phyloP scores from a whole-genome alignment of 1,284 basidiomycete genomes.

The Pisolithus thermaeus region DNA sequence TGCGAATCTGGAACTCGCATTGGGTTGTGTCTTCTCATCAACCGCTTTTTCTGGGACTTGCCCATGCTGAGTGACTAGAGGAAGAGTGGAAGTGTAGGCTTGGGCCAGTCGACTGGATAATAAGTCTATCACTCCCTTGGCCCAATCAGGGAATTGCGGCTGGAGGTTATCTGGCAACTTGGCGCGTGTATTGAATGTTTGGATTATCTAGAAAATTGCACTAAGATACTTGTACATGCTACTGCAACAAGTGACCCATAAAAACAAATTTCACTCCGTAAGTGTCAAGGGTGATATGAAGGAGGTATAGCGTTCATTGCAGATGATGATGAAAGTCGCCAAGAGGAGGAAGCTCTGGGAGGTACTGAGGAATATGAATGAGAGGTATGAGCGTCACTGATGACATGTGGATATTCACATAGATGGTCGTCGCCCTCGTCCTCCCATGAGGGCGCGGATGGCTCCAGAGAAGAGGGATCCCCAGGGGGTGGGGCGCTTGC shows the following conservation, averaged over 20 bases:
- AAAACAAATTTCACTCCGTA: constrained; percentile 2
- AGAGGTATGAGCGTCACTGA: neutral
- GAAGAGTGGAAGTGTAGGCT: neutral
- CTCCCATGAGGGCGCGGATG: constrained; percentile 33
- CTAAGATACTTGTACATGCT: neutral
- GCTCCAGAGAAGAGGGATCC: constrained; percentile 18
- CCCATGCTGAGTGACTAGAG: constrained; percentile 51
- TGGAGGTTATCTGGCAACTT: neutral
- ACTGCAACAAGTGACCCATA: constrained; percentile 3
- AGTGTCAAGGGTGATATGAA: constrained; percentile 23
- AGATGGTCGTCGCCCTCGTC: constrained; percentile 12
- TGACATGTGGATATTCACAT: neutral
- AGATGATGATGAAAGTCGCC: neutral
- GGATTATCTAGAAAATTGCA: neutral
- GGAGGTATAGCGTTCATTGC: constrained; percentile 19
- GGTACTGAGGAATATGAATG: neutral
- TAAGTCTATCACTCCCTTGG: neutral
- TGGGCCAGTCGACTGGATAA: neutral
- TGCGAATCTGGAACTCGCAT: constrained; percentile 88
- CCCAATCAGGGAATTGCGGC: neutral
- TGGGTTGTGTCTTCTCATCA: constrained; percentile 82
- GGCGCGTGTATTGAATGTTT: no score
- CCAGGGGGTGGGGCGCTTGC: constrained; percentile 25
- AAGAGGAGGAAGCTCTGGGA: neutral
- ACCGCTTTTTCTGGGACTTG: constrained; percentile 80